A percentile compares a stretch with the other conserved stretches of the same genome.
Conservation (phyloP, 208 protist species). For the Crithidia brevicula region DNA sequence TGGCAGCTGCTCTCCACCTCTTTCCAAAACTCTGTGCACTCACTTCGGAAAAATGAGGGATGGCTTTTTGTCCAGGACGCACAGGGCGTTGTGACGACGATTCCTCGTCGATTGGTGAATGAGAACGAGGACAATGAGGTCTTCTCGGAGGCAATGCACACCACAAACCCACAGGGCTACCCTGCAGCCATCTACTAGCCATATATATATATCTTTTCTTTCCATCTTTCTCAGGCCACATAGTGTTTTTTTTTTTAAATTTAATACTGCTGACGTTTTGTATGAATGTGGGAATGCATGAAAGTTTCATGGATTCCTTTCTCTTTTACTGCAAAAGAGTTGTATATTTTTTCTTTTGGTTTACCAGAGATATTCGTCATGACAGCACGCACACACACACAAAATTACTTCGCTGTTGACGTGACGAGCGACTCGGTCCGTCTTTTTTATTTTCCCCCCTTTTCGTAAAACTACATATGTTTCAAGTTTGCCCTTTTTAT, state of each 20-base stretch:
- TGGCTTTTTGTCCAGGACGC: constrained; percentile 49
- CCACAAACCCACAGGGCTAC: neutral
- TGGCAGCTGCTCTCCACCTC: constrained; percentile 33
- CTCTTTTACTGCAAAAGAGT: too few relatives aligned
- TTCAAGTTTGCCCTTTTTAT: too few relatives aligned
- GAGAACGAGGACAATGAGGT: constrained; percentile 11
- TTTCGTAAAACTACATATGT: too few relatives aligned
- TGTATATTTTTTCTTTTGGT: too few relatives aligned
- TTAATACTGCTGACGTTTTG: too few relatives aligned
- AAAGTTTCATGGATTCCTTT: too few relatives aligned
- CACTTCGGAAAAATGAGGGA: constrained; percentile 45
- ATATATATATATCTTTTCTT: constrained; percentile 3
- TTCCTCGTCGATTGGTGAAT: constrained; percentile 31
- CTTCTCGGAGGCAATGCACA: constrained; percentile 7
- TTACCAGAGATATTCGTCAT: too few relatives aligned
- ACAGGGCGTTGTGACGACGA: constrained; percentile 36
- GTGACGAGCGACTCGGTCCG: too few relatives aligned
- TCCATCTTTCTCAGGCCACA: neutral
- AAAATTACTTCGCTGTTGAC: too few relatives aligned
- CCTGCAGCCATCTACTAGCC: constrained; percentile 13
- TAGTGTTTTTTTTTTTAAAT: neutral
- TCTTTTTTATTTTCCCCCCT: too few relatives aligned
- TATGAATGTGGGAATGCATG: too few relatives aligned
- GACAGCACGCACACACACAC: too few relatives aligned
- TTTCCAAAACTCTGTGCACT: constrained; percentile 39